Percentiles rank a stretch among this genome's conserved stretches.
These are phyloP conservation scores for Phytophthora vignae DNA, from an alignment of 352 stramenopile genomes.

Conservation along the genomic window DNA sequence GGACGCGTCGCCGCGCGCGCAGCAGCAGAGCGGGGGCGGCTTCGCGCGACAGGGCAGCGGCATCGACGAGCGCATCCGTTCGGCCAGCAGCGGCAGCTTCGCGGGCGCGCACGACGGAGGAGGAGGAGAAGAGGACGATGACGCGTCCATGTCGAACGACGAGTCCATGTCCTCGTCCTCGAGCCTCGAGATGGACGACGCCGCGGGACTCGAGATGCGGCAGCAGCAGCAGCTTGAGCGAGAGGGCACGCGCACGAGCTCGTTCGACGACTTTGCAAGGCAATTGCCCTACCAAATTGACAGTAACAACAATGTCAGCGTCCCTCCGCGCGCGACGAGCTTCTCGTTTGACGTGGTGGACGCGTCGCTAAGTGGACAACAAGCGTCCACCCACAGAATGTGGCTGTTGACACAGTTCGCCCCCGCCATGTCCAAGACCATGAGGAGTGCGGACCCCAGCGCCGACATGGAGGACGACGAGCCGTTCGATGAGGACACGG, in stretches of 20 bases:
- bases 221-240: constrained; percentile 13
- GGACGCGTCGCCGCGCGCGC: constrained; percentile 14
- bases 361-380: constrained; percentile 5
- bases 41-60: constrained; percentile 19
- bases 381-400: constrained; percentile 22
- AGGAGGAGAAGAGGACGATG: constrained; percentile 28
- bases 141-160: constrained; percentile 68
- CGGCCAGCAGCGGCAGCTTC: constrained; percentile 30
- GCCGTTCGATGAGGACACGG: constrained; percentile 44
- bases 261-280: constrained; percentile 41
- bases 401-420: constrained; percentile 63
- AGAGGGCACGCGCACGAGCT: constrained; percentile 20
- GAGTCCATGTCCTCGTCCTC: constrained; percentile 68
- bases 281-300: constrained; percentile 38
- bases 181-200: constrained; percentile 47
- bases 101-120: constrained; percentile 9
- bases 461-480: constrained; percentile 54
- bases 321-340: constrained; percentile 12
- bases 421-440: constrained; percentile 60
- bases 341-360: constrained; percentile 42
- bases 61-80: constrained; percentile 41
- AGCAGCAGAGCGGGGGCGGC: constrained; percentile 3
- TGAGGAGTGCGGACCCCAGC: constrained; percentile 32
- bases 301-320: not conserved
- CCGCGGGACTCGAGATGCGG: not conserved